phyloP scores from a whole-genome alignment of 306 rosid genomes.

The Malus sieversii region DNA sequence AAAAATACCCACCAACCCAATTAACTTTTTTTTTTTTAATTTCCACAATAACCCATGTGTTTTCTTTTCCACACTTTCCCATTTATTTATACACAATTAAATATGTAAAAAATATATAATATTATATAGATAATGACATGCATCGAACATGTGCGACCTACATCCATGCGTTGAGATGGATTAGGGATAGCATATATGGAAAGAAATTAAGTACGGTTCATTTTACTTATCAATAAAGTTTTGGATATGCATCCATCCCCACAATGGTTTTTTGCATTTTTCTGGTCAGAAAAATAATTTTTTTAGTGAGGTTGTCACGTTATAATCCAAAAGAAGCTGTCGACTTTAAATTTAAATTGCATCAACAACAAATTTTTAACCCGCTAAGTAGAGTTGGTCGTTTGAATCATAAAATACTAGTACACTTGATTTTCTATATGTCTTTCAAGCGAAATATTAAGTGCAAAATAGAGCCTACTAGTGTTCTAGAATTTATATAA shows the following conservation, averaged over 20 bases:
- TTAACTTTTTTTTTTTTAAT: background rate
- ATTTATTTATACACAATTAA: background rate
- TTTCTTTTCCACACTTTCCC: background rate
- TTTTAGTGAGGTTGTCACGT: background rate
- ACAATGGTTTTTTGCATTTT: background rate
- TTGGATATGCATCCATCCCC: background rate
- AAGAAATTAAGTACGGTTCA: background rate
- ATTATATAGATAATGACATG: background rate
- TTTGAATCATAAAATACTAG: too few relatives aligned
- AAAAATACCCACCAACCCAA: conserved; percentile 7
- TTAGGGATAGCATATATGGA: background rate
- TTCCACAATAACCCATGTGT: conserved; percentile 3
- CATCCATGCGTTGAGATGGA: background rate
- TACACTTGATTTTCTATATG: too few relatives aligned
- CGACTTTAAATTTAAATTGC: background rate
- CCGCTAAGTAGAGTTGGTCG: too few relatives aligned
- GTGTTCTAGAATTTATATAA: too few relatives aligned
- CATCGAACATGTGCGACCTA: background rate
- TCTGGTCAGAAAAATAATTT: background rate
- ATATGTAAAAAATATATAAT: too few relatives aligned
- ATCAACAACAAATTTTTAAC: background rate
- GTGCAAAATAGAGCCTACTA: too few relatives aligned
- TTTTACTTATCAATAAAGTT: background rate
- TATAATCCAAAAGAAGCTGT: background rate
- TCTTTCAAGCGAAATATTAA: too few relatives aligned